Evolutionary conservation across 2,329 filamentous ascomycete species (phyloP).

Genomic region (Epichloe hybrida): DNA sequence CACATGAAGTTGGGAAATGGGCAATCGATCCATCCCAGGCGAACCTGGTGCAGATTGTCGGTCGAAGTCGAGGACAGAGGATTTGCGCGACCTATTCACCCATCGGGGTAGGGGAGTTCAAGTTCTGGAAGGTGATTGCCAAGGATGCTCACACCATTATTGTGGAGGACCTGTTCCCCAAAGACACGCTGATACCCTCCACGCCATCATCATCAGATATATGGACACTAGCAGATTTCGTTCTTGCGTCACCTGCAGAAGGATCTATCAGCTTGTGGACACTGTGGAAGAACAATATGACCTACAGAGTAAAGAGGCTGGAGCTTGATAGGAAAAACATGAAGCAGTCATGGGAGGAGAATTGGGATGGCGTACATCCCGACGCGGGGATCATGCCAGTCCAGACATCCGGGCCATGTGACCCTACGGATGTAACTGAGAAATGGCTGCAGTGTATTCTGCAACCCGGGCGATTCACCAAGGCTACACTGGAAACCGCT

Average conservation of each 20-base stretch:
- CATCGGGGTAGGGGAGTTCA: constrained; percentile 76
- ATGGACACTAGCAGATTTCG: constrained; percentile 71
- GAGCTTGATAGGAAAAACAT: constrained; percentile 57
- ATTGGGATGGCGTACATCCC: constrained; percentile 57
- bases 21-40: constrained; percentile 66
- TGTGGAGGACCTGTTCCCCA: constrained; percentile 59
- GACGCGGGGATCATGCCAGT: constrained; percentile 42
- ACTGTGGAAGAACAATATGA: constrained; percentile 74
- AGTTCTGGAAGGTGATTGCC: constrained; percentile 70
- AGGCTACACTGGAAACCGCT: constrained; percentile 69
- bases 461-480: constrained; percentile 69
- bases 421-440: constrained; percentile 59
- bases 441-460: constrained; percentile 80
- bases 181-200: constrained; percentile 46
- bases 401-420: constrained; percentile 46
- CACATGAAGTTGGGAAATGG: constrained; percentile 59
- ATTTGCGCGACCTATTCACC: constrained; percentile 76
- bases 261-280: constrained; percentile 54
- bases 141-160: constrained; percentile 50
- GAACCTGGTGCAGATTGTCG: constrained; percentile 62
- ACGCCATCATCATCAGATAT: constrained; percentile 59
- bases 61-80: constrained; percentile 37
- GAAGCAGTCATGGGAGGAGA: constrained; percentile 45
- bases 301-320: constrained; percentile 60
- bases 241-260: constrained; percentile 41